Evolutionary conservation across 306 rosid genomes (phyloP), one percentile per base, ranked within the genome.

Genomic region (Vigna reflexopilosa): DNA sequence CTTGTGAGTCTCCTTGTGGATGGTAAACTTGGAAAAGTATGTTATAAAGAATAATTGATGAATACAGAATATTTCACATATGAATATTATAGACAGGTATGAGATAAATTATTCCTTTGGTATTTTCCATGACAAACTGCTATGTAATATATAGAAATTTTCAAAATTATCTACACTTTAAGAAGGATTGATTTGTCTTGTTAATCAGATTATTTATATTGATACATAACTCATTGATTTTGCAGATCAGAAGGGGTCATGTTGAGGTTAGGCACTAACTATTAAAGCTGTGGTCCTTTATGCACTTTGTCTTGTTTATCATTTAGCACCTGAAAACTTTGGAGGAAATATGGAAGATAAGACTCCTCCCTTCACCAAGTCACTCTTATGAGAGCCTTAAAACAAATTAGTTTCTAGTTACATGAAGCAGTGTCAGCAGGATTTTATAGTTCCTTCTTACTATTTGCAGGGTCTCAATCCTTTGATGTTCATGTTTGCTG

Each of bases 401-500:
- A 59, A 73, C 68, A 55, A 48, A 42, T 52, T 28, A 52, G 13
- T 48, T 77, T 72, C 62, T 57, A 59, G 66, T 83, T 59, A 51
- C 61, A 36, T 28, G 44, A 74, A 78, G 59, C 22, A 17, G 55
- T 79, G 47, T 54, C 65, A 15, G 42, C 6, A 7, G 34, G 62
- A 45, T 71, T 80, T 78, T 73, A 62, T 24, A 72, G 38, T 58
- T 82, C 24, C 63, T 26, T 74, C 34, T 80, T 49, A 44, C 50
- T 0, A 64, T 85, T n/a, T 88, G 86, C 81, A 93, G 97, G 98
- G 98, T 67, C 97, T 93, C 77, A 91, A 84, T 83, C 97, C 98
- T 79, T 79, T 88, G 26, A 93, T 93, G 98, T 93, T 93, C 77
- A 2, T 88, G 68, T 91, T 93, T 79, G 98, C 98, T 83, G 72